phyloP scores from a whole-genome alignment of 352 stramenopile species.

The Phytophthora pseudosyringae region DNA sequence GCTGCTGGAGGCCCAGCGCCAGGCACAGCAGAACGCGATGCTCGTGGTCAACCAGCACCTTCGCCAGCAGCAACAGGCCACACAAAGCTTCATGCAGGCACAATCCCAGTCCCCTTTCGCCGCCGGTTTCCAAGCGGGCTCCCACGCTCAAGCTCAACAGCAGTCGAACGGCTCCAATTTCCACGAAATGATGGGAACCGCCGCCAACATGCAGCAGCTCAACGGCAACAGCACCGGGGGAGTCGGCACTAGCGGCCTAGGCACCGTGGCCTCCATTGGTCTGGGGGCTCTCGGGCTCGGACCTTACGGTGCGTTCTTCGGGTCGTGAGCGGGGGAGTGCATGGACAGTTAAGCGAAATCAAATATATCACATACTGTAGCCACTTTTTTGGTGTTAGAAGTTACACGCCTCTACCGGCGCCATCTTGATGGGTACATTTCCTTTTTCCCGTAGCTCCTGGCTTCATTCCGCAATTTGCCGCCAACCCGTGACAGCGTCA shows the following conservation, averaged over 20 bases:
- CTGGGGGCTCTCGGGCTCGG: conserved; percentile 21
- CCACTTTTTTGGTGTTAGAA: neutral
- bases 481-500: neutral
- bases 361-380: neutral
- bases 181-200: conserved; percentile 26
- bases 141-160: conserved; percentile 13
- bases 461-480: conserved; percentile 30
- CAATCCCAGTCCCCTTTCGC: conserved; percentile 1
- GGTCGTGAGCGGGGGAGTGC: neutral
- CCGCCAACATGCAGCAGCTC: conserved; percentile 27
- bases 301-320: conserved; percentile 12
- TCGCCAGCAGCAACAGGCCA: conserved; percentile 15
- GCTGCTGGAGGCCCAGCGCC: conserved; percentile 16
- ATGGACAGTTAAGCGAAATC: too few relatives aligned
- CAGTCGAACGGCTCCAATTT: conserved; percentile 15
- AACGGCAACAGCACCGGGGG: conserved; percentile 13
- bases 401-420: neutral
- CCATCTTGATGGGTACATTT: conserved; percentile 36
- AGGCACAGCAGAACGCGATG: conserved; percentile 18
- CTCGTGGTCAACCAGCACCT: conserved; percentile 22
- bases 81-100: conserved; percentile 2
- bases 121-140: neutral
- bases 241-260: conserved; percentile 8
- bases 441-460: conserved; percentile 3
- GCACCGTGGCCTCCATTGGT: conserved; percentile 16